Base-by-base conservation (phyloP, 2,329 filamentous ascomycete genomes). In the Calcarisporium arbuscula region DNA sequence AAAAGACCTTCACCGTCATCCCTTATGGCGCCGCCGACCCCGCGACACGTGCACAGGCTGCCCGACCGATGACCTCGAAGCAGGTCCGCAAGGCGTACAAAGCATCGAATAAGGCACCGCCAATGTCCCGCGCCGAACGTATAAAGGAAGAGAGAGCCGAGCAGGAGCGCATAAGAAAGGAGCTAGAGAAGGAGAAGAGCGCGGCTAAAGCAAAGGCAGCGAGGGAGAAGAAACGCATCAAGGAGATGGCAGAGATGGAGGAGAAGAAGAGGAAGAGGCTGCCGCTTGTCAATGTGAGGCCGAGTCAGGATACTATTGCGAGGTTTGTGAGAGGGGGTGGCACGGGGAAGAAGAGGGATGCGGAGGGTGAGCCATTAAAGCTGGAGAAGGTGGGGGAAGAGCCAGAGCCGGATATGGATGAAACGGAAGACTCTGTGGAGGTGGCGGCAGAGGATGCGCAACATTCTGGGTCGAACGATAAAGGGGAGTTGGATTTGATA, bases 251-350 rank as follows among this genome's bases (percentile, higher is more conserved):
- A 7, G 67, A 69, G 38, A 59, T 56, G 28, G 65, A 70, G n/a
- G 65, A 60, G 33, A 73, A 67, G 55, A 70, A 58, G 46, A 68
- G 60, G 41, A 67, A 61, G 35, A 70, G 74, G 1, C 37, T 74
- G 38, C 76, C 76, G 11, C 54, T 77, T 5, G 61, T 72, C n/a
- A 62, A 61, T 10, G 69, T 74, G 5, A 62, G 67, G 22, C 68
- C 74, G 1, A 78, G 74, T 21, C 76, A 80, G 49, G 68, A 68
- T 27, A 74, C 68, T 0, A 74, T 80, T 41, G 61, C 72, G 14
- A 50, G 64, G 22, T 80, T 80, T 38, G 54, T 74, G 7, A 55
- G 59, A 22, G 56, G 59, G 0, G 53, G 57, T n/a, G 53, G 52
- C 2, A 44, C 45, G 4, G 37, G 38, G 2, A 58, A 44, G 34